Conservation (phyloP, 2,329 filamentous ascomycete genomes). For the Talaromyces rugulosus region DNA sequence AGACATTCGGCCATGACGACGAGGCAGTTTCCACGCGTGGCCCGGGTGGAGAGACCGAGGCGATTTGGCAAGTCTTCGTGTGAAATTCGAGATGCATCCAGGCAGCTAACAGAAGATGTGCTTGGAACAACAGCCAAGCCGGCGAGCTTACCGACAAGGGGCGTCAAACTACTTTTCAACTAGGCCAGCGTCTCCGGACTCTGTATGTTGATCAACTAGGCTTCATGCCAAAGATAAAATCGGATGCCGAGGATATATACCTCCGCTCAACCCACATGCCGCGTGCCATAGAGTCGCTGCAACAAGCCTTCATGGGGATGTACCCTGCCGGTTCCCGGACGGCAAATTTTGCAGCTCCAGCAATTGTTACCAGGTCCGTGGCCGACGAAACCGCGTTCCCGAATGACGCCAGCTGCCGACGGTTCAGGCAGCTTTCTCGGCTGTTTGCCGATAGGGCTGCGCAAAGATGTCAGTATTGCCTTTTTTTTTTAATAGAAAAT, state of each 20-base stretch:
- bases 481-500: background rate
- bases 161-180: slow-evolving; percentile 64
- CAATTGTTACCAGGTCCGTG: slow-evolving; percentile 61
- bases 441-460: slow-evolving; percentile 70
- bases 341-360: slow-evolving; percentile 55
- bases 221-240: slow-evolving; percentile 62
- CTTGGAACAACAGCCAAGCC: slow-evolving; percentile 33
- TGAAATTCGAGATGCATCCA: background rate
- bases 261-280: slow-evolving; percentile 71
- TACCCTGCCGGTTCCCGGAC: slow-evolving; percentile 58
- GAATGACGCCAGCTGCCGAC: slow-evolving; percentile 69
- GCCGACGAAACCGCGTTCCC: slow-evolving; percentile 76
- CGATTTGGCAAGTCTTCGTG: slow-evolving; percentile 63
- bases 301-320: slow-evolving; percentile 70
- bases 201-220: slow-evolving; percentile 72
- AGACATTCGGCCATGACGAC: slow-evolving; percentile 64
- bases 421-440: slow-evolving; percentile 65
- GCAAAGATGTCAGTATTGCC: slow-evolving; percentile 51
- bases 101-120: slow-evolving; percentile 11
- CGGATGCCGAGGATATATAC: slow-evolving; percentile 60
- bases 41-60: slow-evolving; percentile 25
- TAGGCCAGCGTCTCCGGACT: slow-evolving; percentile 63
- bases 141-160: slow-evolving; percentile 73
- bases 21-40: slow-evolving; percentile 56
- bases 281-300: slow-evolving; percentile 71